Base-by-base conservation (phyloP, 2,329 filamentous ascomycete species). In the Colletotrichum horii region DNA sequence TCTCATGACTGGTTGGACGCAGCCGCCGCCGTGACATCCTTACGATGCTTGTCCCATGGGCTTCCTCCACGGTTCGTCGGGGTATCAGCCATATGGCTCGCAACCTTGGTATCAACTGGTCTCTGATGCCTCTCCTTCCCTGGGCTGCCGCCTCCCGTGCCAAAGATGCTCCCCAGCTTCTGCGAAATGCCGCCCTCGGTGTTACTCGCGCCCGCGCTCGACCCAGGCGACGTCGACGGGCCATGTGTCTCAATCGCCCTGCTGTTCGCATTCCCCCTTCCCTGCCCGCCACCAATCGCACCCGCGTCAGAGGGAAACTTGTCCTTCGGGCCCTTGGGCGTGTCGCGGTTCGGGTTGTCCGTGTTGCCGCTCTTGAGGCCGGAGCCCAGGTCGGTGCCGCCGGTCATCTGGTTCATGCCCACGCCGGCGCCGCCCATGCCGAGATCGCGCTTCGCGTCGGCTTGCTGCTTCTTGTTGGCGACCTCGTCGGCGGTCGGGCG, bases 261-360 rank as follows among this genome's bases (percentile, higher is more conserved):
- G 19, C 79, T 75, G 43, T 80, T 81, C 22, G 79, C 55, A 26
- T 80, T 80, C 6, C 82, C 83, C 1, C 56, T 80, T 2, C 83
- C 83, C 7, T 76, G 70, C 4, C 83, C 83, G 2, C 83, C 83
- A 0, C 83, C 83, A 2, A 83, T 80, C 8, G 81, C 80, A 1
- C 83, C 83, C 5, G 82, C 82, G 4, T 83, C 83, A 1, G 81
- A 79, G 7, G 83, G 83, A 0, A 85, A 79, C 74, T 83, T 79
- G n/a, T 84, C 82, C 28, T 65, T 74, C 6, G 82, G 79, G 4
- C 78, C 79, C 38, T 66, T 66, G 8, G 70, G 64, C 4, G 79
- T 80, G 8, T 70, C 79, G 34, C 77, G 77, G 6, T 79, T 58
- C 2, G 78, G 75, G 73, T 80, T 77, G 24, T 61, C 66, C 28